Conservation (phyloP, 2,329 filamentous ascomycete genomes). For the Huntiella moniliformis region DNA sequence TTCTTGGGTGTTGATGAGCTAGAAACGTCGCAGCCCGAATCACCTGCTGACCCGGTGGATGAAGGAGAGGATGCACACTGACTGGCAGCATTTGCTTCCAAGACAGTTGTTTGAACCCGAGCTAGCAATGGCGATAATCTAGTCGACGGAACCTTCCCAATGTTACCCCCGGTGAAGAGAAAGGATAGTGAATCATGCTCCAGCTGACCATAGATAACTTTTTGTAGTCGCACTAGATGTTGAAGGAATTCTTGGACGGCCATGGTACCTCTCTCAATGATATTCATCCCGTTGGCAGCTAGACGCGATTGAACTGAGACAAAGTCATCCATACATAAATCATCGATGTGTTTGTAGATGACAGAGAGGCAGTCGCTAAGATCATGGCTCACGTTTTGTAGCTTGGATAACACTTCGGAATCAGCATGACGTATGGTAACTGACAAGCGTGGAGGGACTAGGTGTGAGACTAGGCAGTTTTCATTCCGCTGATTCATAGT, state of each 20-base stretch:
- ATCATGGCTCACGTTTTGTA: conserved; percentile 4
- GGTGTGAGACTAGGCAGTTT: not conserved
- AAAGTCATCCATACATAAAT: conserved; percentile 6
- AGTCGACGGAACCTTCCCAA: not conserved
- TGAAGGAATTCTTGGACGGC: conserved; percentile 16
- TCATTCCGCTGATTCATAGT: not conserved
- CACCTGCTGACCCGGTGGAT: not conserved
- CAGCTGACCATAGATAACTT: conserved; percentile 5
- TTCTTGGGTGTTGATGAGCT: not conserved
- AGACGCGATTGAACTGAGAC: conserved; percentile 13
- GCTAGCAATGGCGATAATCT: not conserved
- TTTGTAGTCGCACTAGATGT: conserved; percentile 15
- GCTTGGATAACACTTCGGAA: not conserved
- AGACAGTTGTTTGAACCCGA: conserved; percentile 1
- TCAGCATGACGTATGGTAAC: not conserved
- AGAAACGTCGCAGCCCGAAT: not conserved
- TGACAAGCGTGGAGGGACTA: not conserved
- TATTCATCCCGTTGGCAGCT: conserved; percentile 5
- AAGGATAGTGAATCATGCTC: not conserved
- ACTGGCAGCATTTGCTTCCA: not conserved
- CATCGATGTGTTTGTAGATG: conserved; percentile 6
- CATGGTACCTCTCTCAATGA: conserved; percentile 15
- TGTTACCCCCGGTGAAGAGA: not conserved
- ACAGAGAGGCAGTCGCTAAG: conserved; percentile 11
- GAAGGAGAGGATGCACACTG: not conserved